Conservation (phyloP, 495 filamentous ascomycete genomes). For the Immersiella caudata region DNA sequence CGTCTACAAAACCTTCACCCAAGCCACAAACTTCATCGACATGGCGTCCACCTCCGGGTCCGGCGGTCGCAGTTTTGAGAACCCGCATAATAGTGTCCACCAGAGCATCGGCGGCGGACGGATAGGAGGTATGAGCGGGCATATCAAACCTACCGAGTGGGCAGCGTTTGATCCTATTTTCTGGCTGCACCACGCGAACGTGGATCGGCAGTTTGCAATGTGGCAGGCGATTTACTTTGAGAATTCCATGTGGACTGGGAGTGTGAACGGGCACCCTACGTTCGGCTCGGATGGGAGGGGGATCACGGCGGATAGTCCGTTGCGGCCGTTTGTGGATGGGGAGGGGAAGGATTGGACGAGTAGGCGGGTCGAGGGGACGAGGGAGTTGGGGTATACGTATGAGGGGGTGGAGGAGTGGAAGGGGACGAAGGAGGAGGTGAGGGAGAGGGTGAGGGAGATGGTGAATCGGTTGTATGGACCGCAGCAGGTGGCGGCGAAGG, state of each 20-base stretch:
- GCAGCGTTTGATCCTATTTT: constrained; percentile 40
- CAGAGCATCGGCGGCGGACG: constrained; percentile 27
- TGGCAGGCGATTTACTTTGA: constrained; percentile 39
- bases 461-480: constrained; percentile 39
- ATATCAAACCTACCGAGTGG: constrained; percentile 30
- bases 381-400: constrained; percentile 49
- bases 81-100: constrained; percentile 37
- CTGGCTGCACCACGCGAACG: constrained; percentile 45
- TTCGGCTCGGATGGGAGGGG: constrained; percentile 32
- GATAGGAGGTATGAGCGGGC: constrained; percentile 16
- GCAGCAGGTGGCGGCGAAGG: neutral
- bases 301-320: constrained; percentile 39
- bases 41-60: neutral
- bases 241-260: constrained; percentile 26
- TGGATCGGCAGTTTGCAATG: constrained; percentile 48
- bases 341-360: constrained; percentile 39
- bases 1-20: constrained; percentile 12
- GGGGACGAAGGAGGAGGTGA: constrained; percentile 20
- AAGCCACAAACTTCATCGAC: neutral
- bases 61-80: constrained; percentile 29
- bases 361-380: constrained; percentile 27
- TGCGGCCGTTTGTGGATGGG: constrained; percentile 43
- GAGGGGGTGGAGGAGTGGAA: constrained; percentile 37
- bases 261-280: constrained; percentile 24
- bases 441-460: constrained; percentile 23